phyloP scores from a whole-genome alignment of 139 green algal genomes.

The Zygnema cylindricum region DNA sequence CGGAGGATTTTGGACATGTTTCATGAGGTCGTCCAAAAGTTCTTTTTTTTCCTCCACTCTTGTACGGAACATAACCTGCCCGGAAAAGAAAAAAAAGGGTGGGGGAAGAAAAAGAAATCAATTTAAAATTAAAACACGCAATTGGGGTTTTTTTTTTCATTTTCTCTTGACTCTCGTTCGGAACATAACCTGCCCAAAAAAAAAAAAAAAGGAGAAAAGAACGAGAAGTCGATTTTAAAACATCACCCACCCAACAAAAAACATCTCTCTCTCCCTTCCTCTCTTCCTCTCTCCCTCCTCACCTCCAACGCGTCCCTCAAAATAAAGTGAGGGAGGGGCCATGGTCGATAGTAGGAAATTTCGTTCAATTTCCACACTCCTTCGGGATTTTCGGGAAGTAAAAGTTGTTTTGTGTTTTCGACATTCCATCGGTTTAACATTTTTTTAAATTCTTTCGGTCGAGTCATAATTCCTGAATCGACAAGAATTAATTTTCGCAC shows the following conservation, averaged over 20 bases:
- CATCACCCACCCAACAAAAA: not conserved
- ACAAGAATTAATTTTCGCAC: conserved; percentile 24
- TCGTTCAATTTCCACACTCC: conserved; percentile 15
- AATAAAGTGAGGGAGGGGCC: conserved; percentile 7
- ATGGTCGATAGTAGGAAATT: conserved; percentile 19
- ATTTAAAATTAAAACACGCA: too few species aligned
- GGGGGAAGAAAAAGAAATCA: too few species aligned
- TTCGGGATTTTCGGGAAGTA: not conserved
- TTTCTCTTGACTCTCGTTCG: too few species aligned
- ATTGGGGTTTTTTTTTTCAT: too few species aligned
- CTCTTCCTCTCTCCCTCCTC: conserved; percentile 13
- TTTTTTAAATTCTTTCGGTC: conserved; percentile 18
- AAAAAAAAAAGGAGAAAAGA: not conserved
- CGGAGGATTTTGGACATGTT: too few species aligned
- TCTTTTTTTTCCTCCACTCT: too few species aligned
- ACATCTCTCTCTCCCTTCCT: not conserved
- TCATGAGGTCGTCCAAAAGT: too few species aligned
- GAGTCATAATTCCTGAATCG: conserved; percentile 32
- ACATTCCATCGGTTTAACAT: conserved; percentile 33
- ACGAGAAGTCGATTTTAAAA: not conserved
- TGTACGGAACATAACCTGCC: too few species aligned
- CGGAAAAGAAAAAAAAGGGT: too few species aligned
- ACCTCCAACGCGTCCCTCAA: conserved; percentile 25
- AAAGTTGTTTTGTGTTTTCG: conserved; percentile 22
- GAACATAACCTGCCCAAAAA: too few species aligned